Base-by-base conservation (phyloP, 768 basidiomycete species). In the Phaeotremella fagi region DNA sequence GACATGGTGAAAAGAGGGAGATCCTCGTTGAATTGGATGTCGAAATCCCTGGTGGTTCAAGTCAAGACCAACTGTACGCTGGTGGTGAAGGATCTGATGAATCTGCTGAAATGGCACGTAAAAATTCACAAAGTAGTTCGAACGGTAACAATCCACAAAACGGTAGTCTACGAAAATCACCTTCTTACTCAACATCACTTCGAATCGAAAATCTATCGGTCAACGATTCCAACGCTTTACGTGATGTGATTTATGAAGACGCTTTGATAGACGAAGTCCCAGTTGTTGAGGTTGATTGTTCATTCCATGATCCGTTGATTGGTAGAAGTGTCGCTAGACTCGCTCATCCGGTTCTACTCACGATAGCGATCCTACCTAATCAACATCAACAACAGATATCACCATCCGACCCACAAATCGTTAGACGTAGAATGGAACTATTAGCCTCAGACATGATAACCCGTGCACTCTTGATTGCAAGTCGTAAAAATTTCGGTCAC, bases 361-460 rank as follows among this genome's bases (percentile, higher is more conserved):
- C 91, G 0, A 83, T 97, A 64, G 97, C 92, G 0, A 80, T 98
- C 45, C 77, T 91, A 11, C 92, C 91, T 0, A 71, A 76, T 44
- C 52, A 71, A 6, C 57, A 51, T 57, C 22, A 62, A 59, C 41
- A 66, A 59, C 27, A 76, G 55, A 78, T 58, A 76, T 75, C 45
- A 60, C 70, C 64, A 3, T 88, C 88, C 0, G 89, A 94, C 68
- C 85, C 90, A 0, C 83, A 86, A 47, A 91, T 99, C 63, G 87
- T 94, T 24, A 84, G 95, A 24, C 80, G 95, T 33, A 79, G 94
- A 22, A 95, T 98, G 90, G 95, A 99, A 78, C 82, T 99, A 3
- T 82, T 98, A 33, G 88, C 90, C 23, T 87, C 86, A 24, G 95
- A 98, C 75, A 98, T 98, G 90, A 90, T 98, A 71, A 91, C 91